Percentiles rank a stretch among this genome's conserved stretches.
phyloP scores from a whole-genome alignment of 306 rosid genomes.

The Vachellia pachyceras region DNA sequence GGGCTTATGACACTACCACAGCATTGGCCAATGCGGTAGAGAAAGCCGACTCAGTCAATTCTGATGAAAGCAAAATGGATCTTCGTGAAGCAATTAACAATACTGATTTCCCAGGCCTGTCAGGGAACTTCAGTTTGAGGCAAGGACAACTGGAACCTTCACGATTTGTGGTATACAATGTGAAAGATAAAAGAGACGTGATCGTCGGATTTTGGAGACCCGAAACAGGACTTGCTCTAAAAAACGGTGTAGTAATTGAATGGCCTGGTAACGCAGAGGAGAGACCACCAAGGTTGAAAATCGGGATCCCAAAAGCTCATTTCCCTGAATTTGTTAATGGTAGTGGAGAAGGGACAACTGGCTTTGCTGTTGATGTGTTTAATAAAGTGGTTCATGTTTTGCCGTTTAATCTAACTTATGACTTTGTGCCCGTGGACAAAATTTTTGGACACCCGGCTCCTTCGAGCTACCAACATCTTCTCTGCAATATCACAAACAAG shows the following conservation, averaged over 20 bases:
- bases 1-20: background rate
- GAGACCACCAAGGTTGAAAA: background rate
- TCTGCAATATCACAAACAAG: background rate
- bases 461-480: background rate
- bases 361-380: background rate
- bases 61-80: background rate
- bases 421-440: background rate
- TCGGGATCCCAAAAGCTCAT: background rate
- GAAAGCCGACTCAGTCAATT: background rate
- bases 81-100: background rate
- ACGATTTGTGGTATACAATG: constrained; percentile 41
- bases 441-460: background rate
- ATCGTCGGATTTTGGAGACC: constrained; percentile 43
- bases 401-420: background rate
- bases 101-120: constrained; percentile 29
- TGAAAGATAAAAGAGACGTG: background rate
- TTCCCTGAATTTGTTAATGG: background rate
- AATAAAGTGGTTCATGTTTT: background rate
- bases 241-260: background rate
- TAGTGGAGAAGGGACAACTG: too few species aligned
- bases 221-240: constrained; percentile 6
- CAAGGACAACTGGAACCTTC: constrained; percentile 44
- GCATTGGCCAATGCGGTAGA: background rate
- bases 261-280: background rate
- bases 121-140: constrained; percentile 38